These are phyloP conservation scores for Venturia pyrina DNA, from an alignment of 2,329 filamentous ascomycete species.

Conservation along the genomic window DNA sequence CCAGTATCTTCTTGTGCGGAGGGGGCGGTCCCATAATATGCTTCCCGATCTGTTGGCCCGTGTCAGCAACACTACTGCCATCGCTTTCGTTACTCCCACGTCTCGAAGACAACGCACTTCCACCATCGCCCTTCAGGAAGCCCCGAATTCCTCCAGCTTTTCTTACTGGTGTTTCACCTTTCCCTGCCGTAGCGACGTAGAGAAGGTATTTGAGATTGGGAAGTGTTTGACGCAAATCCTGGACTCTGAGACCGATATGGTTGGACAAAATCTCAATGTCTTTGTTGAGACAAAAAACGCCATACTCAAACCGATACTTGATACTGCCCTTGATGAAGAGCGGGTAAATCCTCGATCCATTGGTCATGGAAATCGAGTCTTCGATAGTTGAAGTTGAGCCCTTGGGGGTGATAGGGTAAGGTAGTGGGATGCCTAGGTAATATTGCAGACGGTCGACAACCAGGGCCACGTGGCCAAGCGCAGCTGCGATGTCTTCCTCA, in stretches of 20 bases:
- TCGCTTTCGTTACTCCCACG: conserved; percentile 1
- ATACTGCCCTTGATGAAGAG: conserved; percentile 62
- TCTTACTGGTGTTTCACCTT: conserved; percentile 46
- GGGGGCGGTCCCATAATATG: background rate
- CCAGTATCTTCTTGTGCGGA: background rate
- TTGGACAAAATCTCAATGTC: conserved; percentile 65
- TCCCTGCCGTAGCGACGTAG: conserved; percentile 78
- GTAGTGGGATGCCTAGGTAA: conserved; percentile 68
- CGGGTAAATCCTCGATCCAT: conserved; percentile 49
- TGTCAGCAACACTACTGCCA: background rate
- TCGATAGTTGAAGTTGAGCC: conserved; percentile 67
- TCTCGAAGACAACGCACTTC: conserved; percentile 1
- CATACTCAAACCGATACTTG: conserved; percentile 91
- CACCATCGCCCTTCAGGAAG: conserved; percentile 22
- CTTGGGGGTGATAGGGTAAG: conserved; percentile 65
- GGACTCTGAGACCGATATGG: conserved; percentile 61
- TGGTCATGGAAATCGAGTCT: conserved; percentile 52
- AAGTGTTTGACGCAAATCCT: conserved; percentile 85
- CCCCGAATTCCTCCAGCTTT: conserved; percentile 45
- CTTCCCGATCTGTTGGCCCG: background rate
- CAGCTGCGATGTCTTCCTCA: conserved; percentile 68
- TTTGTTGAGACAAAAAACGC: conserved; percentile 93
- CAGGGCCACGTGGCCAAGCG: conserved; percentile 69
- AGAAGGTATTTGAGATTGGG: conserved; percentile 90
- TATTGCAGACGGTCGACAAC: conserved; percentile 67